Conservation (phyloP, 140 eudicot species). For the Stevia rebaudiana region DNA sequence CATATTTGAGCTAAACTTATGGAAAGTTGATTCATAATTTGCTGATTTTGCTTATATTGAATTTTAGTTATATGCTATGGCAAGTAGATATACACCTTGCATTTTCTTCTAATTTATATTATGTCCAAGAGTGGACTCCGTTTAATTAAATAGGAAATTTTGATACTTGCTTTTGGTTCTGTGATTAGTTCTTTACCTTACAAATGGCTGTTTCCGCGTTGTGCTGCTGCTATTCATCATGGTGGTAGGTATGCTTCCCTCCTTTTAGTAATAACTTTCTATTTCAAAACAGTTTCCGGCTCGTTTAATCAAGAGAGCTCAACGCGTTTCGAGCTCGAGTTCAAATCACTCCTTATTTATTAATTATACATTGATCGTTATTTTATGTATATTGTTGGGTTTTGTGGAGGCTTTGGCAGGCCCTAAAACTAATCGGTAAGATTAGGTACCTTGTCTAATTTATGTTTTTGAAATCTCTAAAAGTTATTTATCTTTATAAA, state of each 20-base stretch:
- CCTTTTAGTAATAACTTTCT: neutral
- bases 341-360: neutral
- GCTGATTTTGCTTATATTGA: neutral
- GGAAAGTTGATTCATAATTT: neutral
- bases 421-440: too few species aligned
- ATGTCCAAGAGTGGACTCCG: neutral
- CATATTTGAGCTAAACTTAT: neutral
- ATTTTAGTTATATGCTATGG: neutral
- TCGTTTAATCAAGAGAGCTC: neutral
- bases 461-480: too few species aligned
- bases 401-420: too few species aligned
- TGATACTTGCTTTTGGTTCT: constrained; percentile 4
- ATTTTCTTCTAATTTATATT: neutral
- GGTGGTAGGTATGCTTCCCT: constrained; percentile 72
- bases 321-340: neutral
- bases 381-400: neutral
- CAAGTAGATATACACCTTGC: neutral
- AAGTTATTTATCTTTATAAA: too few species aligned
- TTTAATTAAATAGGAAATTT: neutral
- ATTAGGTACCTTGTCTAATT: too few species aligned
- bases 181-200: constrained; percentile 66
- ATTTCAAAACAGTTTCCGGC: neutral
- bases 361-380: too few species aligned
- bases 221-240: constrained; percentile 89
- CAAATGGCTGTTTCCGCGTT: constrained; percentile 81